Evolutionary conservation across 1,139 yeast genomes (phyloP), one percentile per base, ranked within the genome.

Genomic region (Yamadazyma spencermartinsiae): DNA sequence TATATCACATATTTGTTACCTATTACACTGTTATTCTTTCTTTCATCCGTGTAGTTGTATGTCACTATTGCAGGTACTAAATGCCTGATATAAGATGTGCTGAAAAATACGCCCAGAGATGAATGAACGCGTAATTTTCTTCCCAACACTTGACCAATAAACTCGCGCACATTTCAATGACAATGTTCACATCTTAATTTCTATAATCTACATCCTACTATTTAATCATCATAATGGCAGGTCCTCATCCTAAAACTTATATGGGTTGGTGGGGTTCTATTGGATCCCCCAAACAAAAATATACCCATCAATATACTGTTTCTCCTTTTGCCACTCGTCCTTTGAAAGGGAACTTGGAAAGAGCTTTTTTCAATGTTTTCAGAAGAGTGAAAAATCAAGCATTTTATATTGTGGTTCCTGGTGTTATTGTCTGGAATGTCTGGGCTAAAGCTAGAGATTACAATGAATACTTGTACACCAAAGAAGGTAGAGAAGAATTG

Each of bases 261-360:
- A 82, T 86, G 90, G 98, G 98, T 58, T 89, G 96, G 96, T 89
- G 98, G 98, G 97, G 97, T 61, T 65, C 74, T 72, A 65, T 80
- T 56, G 89, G 95, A 48, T 76, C 87, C 66, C 94, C 95, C 61
- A 79, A 79, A 61, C 98, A 90, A 75, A 89, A 87, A 70, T 83
- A 86, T 66, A 74, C 86, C 54, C 82, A 89, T 45, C 76, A 82
- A 40, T 94, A 92, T 76, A 74, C 96, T 42, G 90, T 92, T 46
- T 86, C 98, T 48, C 95, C 97, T 48, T 86, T 76, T 55, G 97
- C 96, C 44, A 95, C 94, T 68, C 83, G 80, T 65, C 97, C 98
- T 43, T 76, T 92, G 63, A 84, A 85, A 65, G 96, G 95, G 51
- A 80, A 83, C 54, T 77, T 85, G 56, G 80, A 90, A 76, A 82